A percentile compares a stretch with the other conserved stretches of the same genome.
These are phyloP conservation scores for Hemisphaericaspora xylanilytica DNA, from an alignment of 1,139 yeast genomes.

Conservation along the genomic window DNA sequence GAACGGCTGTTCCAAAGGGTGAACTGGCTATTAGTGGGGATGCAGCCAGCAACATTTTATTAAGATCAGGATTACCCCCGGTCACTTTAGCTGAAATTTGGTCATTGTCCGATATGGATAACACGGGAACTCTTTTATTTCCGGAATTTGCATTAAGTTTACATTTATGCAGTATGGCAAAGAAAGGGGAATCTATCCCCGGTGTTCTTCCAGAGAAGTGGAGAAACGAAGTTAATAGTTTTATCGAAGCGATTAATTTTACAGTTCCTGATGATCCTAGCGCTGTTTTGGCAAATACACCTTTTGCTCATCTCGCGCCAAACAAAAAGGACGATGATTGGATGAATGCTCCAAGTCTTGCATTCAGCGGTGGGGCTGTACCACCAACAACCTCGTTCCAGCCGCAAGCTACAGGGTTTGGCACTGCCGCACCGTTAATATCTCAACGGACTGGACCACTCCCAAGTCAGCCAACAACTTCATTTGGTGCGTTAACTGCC, in stretches of 20 bases:
- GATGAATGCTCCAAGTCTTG: slow-evolving; percentile 19
- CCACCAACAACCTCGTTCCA: slow-evolving; percentile 30
- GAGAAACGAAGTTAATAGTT: slow-evolving; percentile 78
- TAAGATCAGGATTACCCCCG: slow-evolving; percentile 78
- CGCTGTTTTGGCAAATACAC: slow-evolving; percentile 44
- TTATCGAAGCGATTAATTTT: slow-evolving; percentile 86
- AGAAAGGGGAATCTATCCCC: slow-evolving; percentile 79
- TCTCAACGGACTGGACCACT: slow-evolving; percentile 20
- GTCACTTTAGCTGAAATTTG: slow-evolving; percentile 82
- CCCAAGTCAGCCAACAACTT: slow-evolving; percentile 19
- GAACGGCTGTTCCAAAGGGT: slow-evolving; percentile 72
- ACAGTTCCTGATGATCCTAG: slow-evolving; percentile 62
- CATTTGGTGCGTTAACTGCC: slow-evolving; percentile 22
- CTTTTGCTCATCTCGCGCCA: slow-evolving; percentile 36
- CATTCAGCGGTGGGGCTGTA: slow-evolving; percentile 10
- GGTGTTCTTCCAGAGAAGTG: slow-evolving; percentile 66
- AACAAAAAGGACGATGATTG: slow-evolving; percentile 25
- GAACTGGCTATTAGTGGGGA: slow-evolving; percentile 78
- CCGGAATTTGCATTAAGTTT: slow-evolving; percentile 95
- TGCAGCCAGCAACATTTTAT: slow-evolving; percentile 72
- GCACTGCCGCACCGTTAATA: slow-evolving; percentile 9
- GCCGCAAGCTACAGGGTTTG: slow-evolving; percentile 40
- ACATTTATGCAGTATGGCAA: slow-evolving; percentile 77
- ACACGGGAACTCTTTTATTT: slow-evolving; percentile 78
- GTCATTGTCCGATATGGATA: slow-evolving; percentile 85